A percentile compares a stretch with the other conserved stretches of the same genome.
These are phyloP conservation scores for Metarhizium brunneum DNA, from an alignment of 2,329 filamentous ascomycete species.

Conservation along the genomic window DNA sequence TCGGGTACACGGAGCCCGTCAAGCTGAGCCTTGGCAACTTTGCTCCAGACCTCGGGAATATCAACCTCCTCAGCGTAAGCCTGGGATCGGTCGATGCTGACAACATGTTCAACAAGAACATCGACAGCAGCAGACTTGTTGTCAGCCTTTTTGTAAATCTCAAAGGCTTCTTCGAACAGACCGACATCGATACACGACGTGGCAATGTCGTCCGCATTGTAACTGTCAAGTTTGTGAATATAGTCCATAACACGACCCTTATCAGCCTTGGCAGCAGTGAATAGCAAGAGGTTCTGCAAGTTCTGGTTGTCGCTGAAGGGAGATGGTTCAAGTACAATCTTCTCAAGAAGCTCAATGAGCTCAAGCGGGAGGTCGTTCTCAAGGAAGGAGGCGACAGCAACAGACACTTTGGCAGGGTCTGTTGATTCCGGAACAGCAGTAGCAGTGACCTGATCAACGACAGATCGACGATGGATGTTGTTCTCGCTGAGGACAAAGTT, in stretches of 20 bases:
- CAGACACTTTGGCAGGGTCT: slow-evolving; percentile 88
- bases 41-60: slow-evolving; percentile 92
- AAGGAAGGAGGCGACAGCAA: slow-evolving; percentile 90
- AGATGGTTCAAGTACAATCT: slow-evolving; percentile 99
- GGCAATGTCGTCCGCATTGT: slow-evolving; percentile 87
- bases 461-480: slow-evolving; percentile 87
- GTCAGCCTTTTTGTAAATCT: slow-evolving; percentile 96
- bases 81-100: slow-evolving; percentile 95
- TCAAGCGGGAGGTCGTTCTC: slow-evolving; percentile 84
- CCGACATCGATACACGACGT: slow-evolving; percentile 90
- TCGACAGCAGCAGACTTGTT: slow-evolving; percentile 81
- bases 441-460: slow-evolving; percentile 92
- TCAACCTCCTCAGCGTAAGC: slow-evolving; percentile 94
- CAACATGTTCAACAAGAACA: slow-evolving; percentile 90
- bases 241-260: slow-evolving; percentile 93
- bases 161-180: slow-evolving; percentile 91
- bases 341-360: slow-evolving; percentile 94
- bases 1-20: slow-evolving; percentile 90
- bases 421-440: slow-evolving; percentile 89
- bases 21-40: slow-evolving; percentile 93
- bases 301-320: slow-evolving; percentile 97
- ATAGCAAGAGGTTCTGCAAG: slow-evolving; percentile 90
- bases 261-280: slow-evolving; percentile 94
- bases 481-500: slow-evolving; percentile 88
- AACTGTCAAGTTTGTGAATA: slow-evolving; percentile 82